Base-by-base conservation (phyloP, 805 yeast species). In the Candida chauliodis region DNA sequence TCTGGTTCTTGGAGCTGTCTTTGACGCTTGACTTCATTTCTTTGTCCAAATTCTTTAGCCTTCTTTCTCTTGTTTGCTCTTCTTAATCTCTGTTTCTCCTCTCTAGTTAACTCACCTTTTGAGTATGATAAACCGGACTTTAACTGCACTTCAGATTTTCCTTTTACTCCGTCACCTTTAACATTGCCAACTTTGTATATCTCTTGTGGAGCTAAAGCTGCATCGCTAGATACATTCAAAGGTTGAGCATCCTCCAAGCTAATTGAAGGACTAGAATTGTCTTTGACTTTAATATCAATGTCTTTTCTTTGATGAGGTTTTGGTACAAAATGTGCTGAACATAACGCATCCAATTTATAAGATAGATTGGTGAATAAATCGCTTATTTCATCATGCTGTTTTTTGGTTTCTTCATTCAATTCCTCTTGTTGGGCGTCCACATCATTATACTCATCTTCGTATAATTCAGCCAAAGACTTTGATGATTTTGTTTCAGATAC, bases 231-330 rank as follows among this genome's bases (percentile, higher is more conserved):
- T 65, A 85, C 71, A 25, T 89, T 81, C 41, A 87, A 71, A 35
- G 99, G 99, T 64, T 89, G 97, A 1, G 96, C 93, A 55, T 93
- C 98, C 63, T 91, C 99, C 95, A 91, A 86, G 2, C 82, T 55
- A 35, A 93, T 82, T 2, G 95, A 75, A 14, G 39, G 43, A 4
- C 95, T 81, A 40, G 90, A 84, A 26, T 50, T 53, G 40, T 64
- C 71, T 23, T 53, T 56, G 26, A 89, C 87, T 56, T 84, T 87
- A 54, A 93, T 81, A 41, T 85, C 89, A 45, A 91, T 66, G 16
- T 81, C 65, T 50, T 86, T 84, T 48, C 52, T 57, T 58, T 85
- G 81, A 26, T 85, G 79, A 13, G 96, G 95, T 60, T 84, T 86
- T 36, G 99, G 99, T 44, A 89, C 76, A 66, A 84, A 93, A 58